Base-by-base conservation (phyloP, 768 basidiomycete species). In the Leccinum longicurvipes region DNA sequence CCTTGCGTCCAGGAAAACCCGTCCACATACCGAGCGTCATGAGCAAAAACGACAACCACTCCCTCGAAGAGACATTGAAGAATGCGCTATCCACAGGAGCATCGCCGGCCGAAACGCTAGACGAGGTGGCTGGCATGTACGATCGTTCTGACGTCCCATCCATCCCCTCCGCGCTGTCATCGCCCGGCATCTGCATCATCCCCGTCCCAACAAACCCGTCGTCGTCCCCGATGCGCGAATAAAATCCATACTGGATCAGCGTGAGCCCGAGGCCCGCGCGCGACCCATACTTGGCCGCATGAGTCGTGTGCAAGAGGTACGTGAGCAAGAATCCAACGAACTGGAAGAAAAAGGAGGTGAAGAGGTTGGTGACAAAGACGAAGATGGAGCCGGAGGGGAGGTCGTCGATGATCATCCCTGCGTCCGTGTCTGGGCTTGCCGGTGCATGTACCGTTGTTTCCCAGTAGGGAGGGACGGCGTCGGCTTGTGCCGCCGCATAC, bases 341-440 rank as follows among this genome's bases (percentile, higher is more conserved):
- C 74, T 98, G 94, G 87, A 99, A 98, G 75, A 94, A 93, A 75
- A 89, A 89, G 7, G 93, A 95, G 55, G 92, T 85, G 75, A 94
- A 82, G 53, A 88, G 69, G 72, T 91, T 93, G 74, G 83, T 77
- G 59, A 83, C 64, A 73, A 93, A 95, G n/a, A 85, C 70, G 71
- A 82, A 72, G 63, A 84, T 67, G 4, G 88, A 86, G 50, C 94
- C 94, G 0, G 91, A 83, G 0, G 94, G 93, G 41, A 98, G 84
- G 55, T 94, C 89, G 57, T 96, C 95, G 60, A 99, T 87, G 69
- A 97, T 82, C 78, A 98, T 87, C 66, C 85, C 80, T 3, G 81
- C 75, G 44, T 77, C 69, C 1, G 72, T 70, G 47, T 81, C 79
- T 34, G 79, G 54, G 25, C 78, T 74, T 0, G 76, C 72, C 0